Evolutionary conservation across 1,284 basidiomycete species (phyloP).

Genomic region (Vanrija sp.): DNA sequence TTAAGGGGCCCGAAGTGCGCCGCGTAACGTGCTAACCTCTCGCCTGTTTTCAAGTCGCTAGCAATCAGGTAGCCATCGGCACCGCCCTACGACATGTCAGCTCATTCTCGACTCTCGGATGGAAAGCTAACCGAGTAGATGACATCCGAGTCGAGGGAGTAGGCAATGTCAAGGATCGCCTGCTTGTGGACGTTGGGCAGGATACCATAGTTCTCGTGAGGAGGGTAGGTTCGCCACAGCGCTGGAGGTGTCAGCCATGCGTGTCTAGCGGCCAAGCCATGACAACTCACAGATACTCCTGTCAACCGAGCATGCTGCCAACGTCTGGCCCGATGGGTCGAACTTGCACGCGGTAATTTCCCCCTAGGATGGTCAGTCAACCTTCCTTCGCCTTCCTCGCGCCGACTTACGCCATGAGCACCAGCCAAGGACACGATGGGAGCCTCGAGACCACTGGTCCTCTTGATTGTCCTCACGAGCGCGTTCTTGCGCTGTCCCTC

Average conservation of each 20-base stretch:
- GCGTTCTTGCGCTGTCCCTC: slow-evolving; percentile 45
- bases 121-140: slow-evolving; percentile 46
- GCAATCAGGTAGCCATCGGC: slow-evolving; percentile 46
- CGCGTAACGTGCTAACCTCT: slow-evolving; percentile 37
- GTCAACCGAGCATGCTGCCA: slow-evolving; percentile 48
- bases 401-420: slow-evolving; percentile 43
- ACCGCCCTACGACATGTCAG: slow-evolving; percentile 19
- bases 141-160: slow-evolving; percentile 45
- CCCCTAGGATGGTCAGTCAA: slow-evolving; percentile 23
- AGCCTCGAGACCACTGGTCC: slow-evolving; percentile 46
- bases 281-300: slow-evolving; percentile 43
- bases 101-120: too few relatives aligned
- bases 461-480: slow-evolving; percentile 41
- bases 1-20: slow-evolving; percentile 88
- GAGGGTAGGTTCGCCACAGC: slow-evolving; percentile 50
- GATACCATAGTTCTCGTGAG: slow-evolving; percentile 49
- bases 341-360: slow-evolving; percentile 50
- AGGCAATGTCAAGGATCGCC: slow-evolving; percentile 48
- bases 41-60: slow-evolving; percentile 44
- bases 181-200: slow-evolving; percentile 48
- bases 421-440: slow-evolving; percentile 44
- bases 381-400: too few relatives aligned
- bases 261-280: too few relatives aligned
- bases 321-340: slow-evolving; percentile 46
- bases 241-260: slow-evolving; percentile 23